These are phyloP conservation scores for Podaxis sp. DNA, from an alignment of 768 basidiomycete genomes.

Conservation along the genomic window DNA sequence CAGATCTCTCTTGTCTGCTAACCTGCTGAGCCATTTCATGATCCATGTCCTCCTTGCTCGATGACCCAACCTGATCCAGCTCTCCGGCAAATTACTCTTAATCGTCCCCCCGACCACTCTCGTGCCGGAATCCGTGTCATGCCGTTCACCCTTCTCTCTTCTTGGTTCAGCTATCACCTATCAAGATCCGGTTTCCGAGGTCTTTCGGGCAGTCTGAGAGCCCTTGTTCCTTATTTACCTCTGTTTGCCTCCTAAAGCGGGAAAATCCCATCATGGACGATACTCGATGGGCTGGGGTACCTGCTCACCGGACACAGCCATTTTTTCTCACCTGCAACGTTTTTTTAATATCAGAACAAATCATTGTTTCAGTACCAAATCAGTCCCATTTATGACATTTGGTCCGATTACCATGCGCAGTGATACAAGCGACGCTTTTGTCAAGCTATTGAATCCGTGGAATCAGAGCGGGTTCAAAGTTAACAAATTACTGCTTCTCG, in stretches of 20 bases:
- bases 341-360: slow-evolving; percentile 40
- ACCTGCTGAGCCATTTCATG: neutral
- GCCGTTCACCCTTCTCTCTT: slow-evolving; percentile 23
- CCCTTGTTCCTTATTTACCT: slow-evolving; percentile 15
- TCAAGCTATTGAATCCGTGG: slow-evolving; percentile 11
- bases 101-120: slow-evolving; percentile 19
- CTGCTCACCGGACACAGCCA: slow-evolving; percentile 22
- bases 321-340: slow-evolving; percentile 38
- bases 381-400: slow-evolving; percentile 17
- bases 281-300: slow-evolving; percentile 19
- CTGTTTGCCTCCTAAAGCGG: neutral
- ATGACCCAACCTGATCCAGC: neutral
- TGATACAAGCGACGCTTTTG: slow-evolving; percentile 8
- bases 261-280: slow-evolving; percentile 17
- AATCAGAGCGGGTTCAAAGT: slow-evolving; percentile 9
- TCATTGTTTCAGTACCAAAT: slow-evolving; percentile 13
- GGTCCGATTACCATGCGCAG: slow-evolving; percentile 24
- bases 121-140: slow-evolving; percentile 30
- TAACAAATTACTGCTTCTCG: slow-evolving; percentile 1
- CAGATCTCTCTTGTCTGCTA: neutral
- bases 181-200: slow-evolving; percentile 47
- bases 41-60: neutral
- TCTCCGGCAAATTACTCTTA: slow-evolving; percentile 12
- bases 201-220: slow-evolving; percentile 30
- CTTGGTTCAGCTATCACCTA: slow-evolving; percentile 30